Evolutionary conservation across 345 rosid genomes (phyloP), one percentile per base, ranked within the genome.

Genomic region (Populus pruinosa): DNA sequence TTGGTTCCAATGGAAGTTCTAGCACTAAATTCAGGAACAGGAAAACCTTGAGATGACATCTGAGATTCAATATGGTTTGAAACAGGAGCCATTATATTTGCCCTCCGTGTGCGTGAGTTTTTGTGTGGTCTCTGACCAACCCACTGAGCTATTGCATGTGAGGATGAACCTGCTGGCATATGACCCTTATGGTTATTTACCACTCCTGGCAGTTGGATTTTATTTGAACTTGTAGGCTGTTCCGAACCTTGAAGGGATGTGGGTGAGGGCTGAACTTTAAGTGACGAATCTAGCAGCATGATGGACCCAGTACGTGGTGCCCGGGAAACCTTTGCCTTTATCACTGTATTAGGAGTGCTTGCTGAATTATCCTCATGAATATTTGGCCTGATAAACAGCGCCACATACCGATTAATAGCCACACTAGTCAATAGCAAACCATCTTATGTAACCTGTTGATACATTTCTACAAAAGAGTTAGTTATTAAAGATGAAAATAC

Each of bases 61-160:
- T 88, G 94, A 82, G 75, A 74, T 78, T 93, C 97, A 68, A 82
- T 76, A 83, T 81, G 85, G 75, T 84, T 87, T 75, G 89, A 78
- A 71, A 87, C 85, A 64, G 99, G 97, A 44, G 91, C 84, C 78
- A 86, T 88, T 80, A 93, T 59, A 85, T 88, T 92, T 68, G 94
- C 84, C 83, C 99, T 92, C 87, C 97, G 87, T 44, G 93, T 85
- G 41, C 98, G 97, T 33, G 95, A 91, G 77, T 85, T 93, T 79
- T 96, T 96, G 73, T 88, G 91, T 31, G 89, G 94, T 79, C 98
- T 95, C 88, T 92, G 99, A 82, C 98, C 94, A 73, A 80, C 95
- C 98, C 99, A 96, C 71, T 92, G 91, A 70, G 97, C 89, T 90
- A 92, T 92, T 36, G 94, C 86, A 76, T 83, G 92, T 64, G 94